phyloP scores from a whole-genome alignment of 306 rosid species.

The Abrus precatorius region DNA sequence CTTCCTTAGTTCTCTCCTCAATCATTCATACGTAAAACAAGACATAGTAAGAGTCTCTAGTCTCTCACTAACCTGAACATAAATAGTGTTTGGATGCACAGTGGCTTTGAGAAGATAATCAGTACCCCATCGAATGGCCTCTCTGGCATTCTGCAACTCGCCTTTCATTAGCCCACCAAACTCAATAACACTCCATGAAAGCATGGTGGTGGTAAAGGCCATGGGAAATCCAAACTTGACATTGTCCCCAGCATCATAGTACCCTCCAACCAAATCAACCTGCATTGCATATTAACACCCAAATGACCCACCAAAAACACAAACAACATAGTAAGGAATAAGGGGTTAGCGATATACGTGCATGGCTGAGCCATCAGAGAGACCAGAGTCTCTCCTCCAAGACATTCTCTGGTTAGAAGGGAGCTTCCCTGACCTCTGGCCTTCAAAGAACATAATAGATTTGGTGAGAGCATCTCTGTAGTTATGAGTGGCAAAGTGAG shows the following conservation, averaged over 20 bases:
- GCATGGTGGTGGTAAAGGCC: conserved; percentile 97
- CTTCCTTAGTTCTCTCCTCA: neutral
- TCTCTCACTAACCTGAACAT: conserved; percentile 69
- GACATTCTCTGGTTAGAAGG: conserved; percentile 83
- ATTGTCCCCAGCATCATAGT: conserved; percentile 99
- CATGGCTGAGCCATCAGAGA: conserved; percentile 84
- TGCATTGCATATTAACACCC: conserved; percentile 56
- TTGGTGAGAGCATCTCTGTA: conserved; percentile 93
- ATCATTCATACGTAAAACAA: neutral
- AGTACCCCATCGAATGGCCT: conserved; percentile 90
- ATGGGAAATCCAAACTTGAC: conserved; percentile 96
- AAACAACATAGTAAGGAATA: neutral
- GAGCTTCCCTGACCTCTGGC: conserved; percentile 93
- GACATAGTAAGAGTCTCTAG: too few relatives aligned
- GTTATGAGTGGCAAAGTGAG: conserved; percentile 74
- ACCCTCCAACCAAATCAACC: conserved; percentile 98
- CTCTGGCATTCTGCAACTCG: conserved; percentile 79
- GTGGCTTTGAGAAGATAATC: conserved; percentile 97
- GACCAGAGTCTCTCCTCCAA: conserved; percentile 90
- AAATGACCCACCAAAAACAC: conserved; percentile 42
- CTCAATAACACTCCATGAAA: conserved; percentile 97
- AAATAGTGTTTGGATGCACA: conserved; percentile 77
- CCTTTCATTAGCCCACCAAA: conserved; percentile 89
- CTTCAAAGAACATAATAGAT: conserved; percentile 85
- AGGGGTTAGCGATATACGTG: conserved; percentile 53